Evolutionary conservation across 2,329 filamentous ascomycete genomes (phyloP).

Genomic region (Exutisphaerella laricina): DNA sequence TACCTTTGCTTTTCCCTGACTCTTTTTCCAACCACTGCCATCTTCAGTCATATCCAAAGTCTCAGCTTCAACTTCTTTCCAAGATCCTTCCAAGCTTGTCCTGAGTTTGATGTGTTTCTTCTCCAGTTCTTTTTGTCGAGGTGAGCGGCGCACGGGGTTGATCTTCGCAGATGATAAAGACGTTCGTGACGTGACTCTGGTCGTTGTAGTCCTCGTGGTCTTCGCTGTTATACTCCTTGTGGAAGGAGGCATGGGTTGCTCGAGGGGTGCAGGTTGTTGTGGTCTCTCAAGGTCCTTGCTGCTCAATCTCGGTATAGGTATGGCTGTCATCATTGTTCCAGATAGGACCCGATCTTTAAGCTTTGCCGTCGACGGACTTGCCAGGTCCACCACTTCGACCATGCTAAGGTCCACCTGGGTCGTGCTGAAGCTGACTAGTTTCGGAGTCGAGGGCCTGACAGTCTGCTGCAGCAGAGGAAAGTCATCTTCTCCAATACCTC

Average conservation of each 20-base stretch:
- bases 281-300: not conserved
- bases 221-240: not conserved
- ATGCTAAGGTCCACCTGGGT: not conserved
- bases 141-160: constrained; percentile 9
- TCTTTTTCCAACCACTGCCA: constrained; percentile 20
- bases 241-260: not conserved
- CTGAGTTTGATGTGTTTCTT: constrained; percentile 28
- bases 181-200: not conserved
- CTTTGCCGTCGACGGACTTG: constrained; percentile 8
- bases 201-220: not conserved
- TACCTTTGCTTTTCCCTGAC: constrained; percentile 11
- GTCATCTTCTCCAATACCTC: constrained; percentile 11
- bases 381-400: constrained; percentile 20
- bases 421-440: not conserved
- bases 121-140: constrained; percentile 8
- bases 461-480: not conserved
- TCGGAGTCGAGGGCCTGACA: not conserved
- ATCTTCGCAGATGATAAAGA: constrained; percentile 2
- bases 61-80: constrained; percentile 30
- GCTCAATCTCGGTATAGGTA: not conserved
- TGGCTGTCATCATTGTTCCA: not conserved
- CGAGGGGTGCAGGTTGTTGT: not conserved
- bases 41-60: constrained; percentile 28
- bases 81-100: constrained; percentile 30
- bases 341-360: not conserved